phyloP scores from a whole-genome alignment of 345 rosid species.

The Camelina laxa region DNA sequence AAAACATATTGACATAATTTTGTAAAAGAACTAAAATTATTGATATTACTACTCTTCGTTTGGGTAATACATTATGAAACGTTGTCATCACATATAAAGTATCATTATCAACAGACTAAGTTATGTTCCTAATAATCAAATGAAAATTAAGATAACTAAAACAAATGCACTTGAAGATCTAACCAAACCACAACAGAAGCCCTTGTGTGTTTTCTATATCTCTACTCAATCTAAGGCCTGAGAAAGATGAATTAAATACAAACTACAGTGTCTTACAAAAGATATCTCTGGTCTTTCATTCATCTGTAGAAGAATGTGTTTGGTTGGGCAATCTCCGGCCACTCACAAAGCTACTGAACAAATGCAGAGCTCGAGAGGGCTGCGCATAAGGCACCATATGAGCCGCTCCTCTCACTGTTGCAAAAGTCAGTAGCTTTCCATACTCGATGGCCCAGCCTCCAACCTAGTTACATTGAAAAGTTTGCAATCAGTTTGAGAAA shows the following conservation, averaged over 20 bases:
- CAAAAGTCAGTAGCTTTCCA: constrained; percentile 69
- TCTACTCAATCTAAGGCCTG: neutral
- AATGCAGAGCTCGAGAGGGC: constrained; percentile 78
- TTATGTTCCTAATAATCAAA: too few species aligned
- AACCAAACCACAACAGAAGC: neutral
- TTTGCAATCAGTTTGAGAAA: neutral
- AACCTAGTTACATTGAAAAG: constrained; percentile 48
- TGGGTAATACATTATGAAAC: too few species aligned
- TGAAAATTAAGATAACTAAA: neutral
- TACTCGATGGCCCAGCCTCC: constrained; percentile 81
- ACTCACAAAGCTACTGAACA: constrained; percentile 66
- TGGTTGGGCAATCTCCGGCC: constrained; percentile 68
- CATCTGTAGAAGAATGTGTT: constrained; percentile 34
- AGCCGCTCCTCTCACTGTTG: constrained; percentile 76
- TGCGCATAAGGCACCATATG: constrained; percentile 91
- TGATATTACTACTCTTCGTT: neutral
- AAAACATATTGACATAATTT: neutral
- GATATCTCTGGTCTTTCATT: neutral
- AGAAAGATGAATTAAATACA: neutral
- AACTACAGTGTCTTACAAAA: neutral
- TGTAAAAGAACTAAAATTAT: neutral
- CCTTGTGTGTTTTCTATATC: neutral
- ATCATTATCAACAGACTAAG: too few species aligned
- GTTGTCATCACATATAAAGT: too few species aligned
- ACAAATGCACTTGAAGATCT: neutral